Conservation (phyloP, 83 land plant genomes). For the Isoetes engelmannii region DNA sequence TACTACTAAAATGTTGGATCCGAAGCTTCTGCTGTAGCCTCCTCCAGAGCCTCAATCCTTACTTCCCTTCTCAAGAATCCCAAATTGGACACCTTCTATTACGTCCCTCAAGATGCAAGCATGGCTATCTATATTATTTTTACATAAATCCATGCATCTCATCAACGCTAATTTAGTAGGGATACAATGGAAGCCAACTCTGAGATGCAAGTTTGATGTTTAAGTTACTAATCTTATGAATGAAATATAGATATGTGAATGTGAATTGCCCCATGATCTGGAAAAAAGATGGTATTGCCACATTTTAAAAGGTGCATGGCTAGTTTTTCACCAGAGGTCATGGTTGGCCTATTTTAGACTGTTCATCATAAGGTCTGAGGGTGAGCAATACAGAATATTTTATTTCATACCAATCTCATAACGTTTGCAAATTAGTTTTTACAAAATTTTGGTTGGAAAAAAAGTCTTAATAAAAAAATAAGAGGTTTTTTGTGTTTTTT, state of each 20-base stretch:
- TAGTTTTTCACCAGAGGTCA: constrained; percentile 87
- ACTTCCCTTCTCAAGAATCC: too few relatives aligned
- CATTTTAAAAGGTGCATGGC: constrained; percentile 92
- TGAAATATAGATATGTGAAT: constrained; percentile 34
- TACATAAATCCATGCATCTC: not conserved
- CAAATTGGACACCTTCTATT: too few relatives aligned
- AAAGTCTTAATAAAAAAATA: too few relatives aligned
- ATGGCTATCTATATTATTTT: not conserved
- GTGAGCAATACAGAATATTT: constrained; percentile 22
- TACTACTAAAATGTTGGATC: too few relatives aligned
- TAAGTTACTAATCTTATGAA: constrained; percentile 68
- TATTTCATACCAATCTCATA: too few relatives aligned
- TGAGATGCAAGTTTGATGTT: constrained; percentile 78
- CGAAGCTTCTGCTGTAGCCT: too few relatives aligned
- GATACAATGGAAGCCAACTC: constrained; percentile 78
- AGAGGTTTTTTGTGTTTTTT: too few relatives aligned
- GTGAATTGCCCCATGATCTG: constrained; percentile 66
- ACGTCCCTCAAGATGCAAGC: constrained; percentile 73
- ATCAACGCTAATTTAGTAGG: constrained; percentile 34
- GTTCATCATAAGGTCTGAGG: constrained; percentile 83
- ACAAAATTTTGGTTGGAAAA: too few relatives aligned
- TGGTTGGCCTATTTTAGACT: constrained; percentile 98
- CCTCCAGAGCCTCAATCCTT: too few relatives aligned
- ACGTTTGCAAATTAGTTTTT: too few relatives aligned
- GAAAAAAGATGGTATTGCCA: constrained; percentile 71